Evolutionary conservation across 192 early-diverging fungal genomes (phyloP).

Genomic region (Backusella liffmaniae): DNA sequence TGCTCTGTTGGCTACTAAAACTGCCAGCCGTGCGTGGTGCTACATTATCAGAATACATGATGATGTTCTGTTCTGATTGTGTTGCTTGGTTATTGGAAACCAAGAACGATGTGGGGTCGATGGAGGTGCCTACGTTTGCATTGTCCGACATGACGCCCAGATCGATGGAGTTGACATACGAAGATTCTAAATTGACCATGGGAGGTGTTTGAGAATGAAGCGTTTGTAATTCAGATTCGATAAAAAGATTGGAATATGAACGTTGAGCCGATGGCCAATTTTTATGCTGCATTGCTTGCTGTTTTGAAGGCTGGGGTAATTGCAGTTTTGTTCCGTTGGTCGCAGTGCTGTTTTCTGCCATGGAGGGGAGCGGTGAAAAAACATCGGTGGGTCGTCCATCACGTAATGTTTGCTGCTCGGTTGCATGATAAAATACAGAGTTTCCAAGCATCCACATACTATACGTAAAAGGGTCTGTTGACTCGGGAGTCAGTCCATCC

Average conservation of each 20-base stretch:
- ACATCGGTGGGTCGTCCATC: background rate
- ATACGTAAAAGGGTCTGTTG: background rate
- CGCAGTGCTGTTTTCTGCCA: background rate
- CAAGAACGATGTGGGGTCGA: background rate
- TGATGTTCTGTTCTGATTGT: background rate
- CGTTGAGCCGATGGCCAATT: background rate
- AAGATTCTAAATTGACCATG: background rate
- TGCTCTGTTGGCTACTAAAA: background rate
- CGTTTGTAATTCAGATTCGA: conserved; percentile 9
- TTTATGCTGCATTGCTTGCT: background rate
- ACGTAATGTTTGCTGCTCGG: background rate
- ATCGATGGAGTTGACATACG: background rate
- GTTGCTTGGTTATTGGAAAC: background rate
- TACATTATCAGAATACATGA: background rate
- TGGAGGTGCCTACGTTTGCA: background rate
- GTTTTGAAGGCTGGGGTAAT: conserved; percentile 1
- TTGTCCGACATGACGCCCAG: background rate
- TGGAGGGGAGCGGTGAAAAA: background rate
- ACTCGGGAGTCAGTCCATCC: background rate
- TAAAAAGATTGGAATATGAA: background rate
- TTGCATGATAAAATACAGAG: background rate
- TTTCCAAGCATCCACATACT: background rate
- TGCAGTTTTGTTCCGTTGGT: background rate
- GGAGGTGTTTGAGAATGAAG: conserved; percentile 2
- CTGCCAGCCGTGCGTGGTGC: background rate